Evolutionary conservation across 345 rosid species (phyloP), one percentile per base, ranked within the genome.

Genomic region (Aethionema arabicum): DNA sequence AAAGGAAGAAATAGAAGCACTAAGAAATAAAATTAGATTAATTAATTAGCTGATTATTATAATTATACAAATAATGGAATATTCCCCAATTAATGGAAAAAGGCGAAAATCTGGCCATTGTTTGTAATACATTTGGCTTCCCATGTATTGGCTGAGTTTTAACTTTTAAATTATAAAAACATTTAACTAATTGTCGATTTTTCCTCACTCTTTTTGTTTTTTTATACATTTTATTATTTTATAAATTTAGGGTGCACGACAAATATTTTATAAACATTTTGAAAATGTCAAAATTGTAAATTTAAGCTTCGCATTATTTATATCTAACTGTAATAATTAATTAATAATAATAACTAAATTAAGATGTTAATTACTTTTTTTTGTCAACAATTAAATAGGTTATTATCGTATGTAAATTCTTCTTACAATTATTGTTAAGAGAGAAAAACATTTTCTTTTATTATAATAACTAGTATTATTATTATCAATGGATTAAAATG

Each of bases 31-130:
- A 12, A 33, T 16, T 12, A 32, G 50, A 15, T 33, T 14, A 35
- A 12, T 42, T 16, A 27, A 67, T 32, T 37, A 49, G 52, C 42
- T 49, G 58, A 39, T 66, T 15, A 48, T 33, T 39, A 47, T 14
- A 51, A 13, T 59, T 35, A 49, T 37, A 42, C 32, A 52, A 45
- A 47, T 8, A 14, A 39, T 46, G 56, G 74, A 47, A 61, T 61
- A 69, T 69, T 56, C 74, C 68, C 58, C 42, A 48, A 30, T 55
- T 38, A 40, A 21, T 39, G 74, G 74, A 42, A 53, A 61, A 61
- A 5, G 11, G 27, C 2, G 2, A 21, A 27, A 52, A 29, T 15
- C 11, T 52, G 56, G 38, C 39, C 45, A 62, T 5, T 47, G 68
- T 32, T 57, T 37, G 37, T 59, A 52, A 1, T 32, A 46, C 67